Conservation (phyloP, 108 stramenopile genomes). For the Nannochloropsis gaditana region DNA sequence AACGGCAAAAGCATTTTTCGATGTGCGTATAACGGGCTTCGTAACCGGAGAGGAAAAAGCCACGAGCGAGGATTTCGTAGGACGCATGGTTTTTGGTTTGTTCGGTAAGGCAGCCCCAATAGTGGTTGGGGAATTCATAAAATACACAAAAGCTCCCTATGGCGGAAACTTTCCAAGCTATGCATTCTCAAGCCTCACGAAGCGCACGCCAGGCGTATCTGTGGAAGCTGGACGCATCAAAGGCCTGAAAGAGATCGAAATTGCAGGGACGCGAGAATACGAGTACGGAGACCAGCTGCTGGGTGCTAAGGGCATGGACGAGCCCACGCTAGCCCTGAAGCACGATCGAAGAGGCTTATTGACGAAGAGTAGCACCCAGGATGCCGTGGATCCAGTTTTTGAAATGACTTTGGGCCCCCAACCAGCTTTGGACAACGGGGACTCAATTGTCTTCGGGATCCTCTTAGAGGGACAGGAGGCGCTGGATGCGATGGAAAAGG, state of each 20-base stretch:
- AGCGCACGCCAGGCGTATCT: background rate
- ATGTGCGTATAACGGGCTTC: background rate
- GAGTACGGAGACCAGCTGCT: slow-evolving; percentile 9
- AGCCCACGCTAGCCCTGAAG: background rate
- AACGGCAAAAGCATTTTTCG: slow-evolving; percentile 15
- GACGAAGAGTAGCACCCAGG: slow-evolving; percentile 1
- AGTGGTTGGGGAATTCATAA: slow-evolving; percentile 9
- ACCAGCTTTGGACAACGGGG: background rate
- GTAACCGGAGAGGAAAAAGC: slow-evolving; percentile 13
- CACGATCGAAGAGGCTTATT: slow-evolving; percentile 1
- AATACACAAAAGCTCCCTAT: background rate
- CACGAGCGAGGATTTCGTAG: background rate
- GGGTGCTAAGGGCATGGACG: background rate
- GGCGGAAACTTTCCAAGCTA: background rate
- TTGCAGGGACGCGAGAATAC: background rate
- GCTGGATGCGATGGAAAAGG: background rate
- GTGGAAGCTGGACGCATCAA: background rate
- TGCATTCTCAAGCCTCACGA: background rate
- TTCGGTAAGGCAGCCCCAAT: background rate
- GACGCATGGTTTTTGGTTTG: slow-evolving; percentile 1
- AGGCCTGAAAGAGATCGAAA: slow-evolving; percentile 17
- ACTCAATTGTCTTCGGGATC: background rate
- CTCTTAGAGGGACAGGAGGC: background rate
- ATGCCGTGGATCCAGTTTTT: background rate
- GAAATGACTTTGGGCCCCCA: background rate